Conservation (phyloP, 1,139 yeast species). For the Maudiozyma humilis region DNA sequence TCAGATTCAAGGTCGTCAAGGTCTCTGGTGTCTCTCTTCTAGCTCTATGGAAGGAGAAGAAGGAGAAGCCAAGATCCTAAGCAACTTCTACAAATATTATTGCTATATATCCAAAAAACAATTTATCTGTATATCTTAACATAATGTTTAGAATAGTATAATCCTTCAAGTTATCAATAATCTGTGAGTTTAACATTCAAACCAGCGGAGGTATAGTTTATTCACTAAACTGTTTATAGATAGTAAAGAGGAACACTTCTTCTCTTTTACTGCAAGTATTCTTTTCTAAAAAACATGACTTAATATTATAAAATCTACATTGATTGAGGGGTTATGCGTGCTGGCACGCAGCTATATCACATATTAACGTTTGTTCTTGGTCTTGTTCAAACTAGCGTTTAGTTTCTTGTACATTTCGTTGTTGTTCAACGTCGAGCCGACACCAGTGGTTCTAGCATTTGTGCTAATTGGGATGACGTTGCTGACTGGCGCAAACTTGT, state of each 20-base stretch:
- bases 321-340: background rate
- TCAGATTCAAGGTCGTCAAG: conserved; percentile 99
- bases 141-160: conserved; percentile 7
- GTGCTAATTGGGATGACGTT: conserved; percentile 36
- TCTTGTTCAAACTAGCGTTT: conserved; percentile 31
- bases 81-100: conserved; percentile 10
- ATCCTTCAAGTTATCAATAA: conserved; percentile 2
- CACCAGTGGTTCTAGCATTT: conserved; percentile 37
- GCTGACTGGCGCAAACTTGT: conserved; percentile 83
- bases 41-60: conserved; percentile 99
- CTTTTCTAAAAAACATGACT: background rate
- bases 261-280: background rate
- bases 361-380: conserved; percentile 13
- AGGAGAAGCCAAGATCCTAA: conserved; percentile 99
- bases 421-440: conserved; percentile 43
- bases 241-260: background rate
- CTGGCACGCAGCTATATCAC: background rate
- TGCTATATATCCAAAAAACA: conserved; percentile 4
- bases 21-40: conserved; percentile 99
- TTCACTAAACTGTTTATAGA: background rate
- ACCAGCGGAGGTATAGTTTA: background rate
- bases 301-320: background rate
- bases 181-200: background rate
- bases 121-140: conserved; percentile 7
- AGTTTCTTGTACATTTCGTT: conserved; percentile 77